A percentile compares a stretch with the other conserved stretches of the same genome.
Evolutionary conservation across 2,329 filamentous ascomycete genomes (phyloP).

Genomic region (Paraconiothyrium brasiliense): DNA sequence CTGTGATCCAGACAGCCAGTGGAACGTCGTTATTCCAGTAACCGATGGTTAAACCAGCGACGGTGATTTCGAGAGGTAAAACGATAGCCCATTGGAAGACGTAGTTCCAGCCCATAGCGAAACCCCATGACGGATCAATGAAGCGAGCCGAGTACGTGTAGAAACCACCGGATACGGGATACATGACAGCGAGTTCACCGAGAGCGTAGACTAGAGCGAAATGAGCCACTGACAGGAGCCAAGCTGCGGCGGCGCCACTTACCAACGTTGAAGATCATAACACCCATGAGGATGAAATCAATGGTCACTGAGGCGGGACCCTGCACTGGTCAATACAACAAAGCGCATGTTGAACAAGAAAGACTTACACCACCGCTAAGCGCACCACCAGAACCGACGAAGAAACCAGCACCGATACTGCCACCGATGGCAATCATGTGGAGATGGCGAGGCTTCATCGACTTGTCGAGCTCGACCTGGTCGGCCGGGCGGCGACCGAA

Average conservation of each 20-base stretch:
- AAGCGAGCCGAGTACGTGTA: constrained; percentile 61
- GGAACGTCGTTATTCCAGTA: constrained; percentile 44
- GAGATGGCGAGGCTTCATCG: constrained; percentile 66
- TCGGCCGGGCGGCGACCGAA: constrained; percentile 45
- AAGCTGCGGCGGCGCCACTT: constrained; percentile 31
- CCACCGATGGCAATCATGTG: constrained; percentile 72
- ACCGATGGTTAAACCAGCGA: constrained; percentile 49
- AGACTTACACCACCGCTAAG: constrained; percentile 61
- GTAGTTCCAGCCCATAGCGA: constrained; percentile 50
- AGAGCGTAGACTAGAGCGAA: constrained; percentile 60
- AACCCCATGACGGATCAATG: constrained; percentile 58
- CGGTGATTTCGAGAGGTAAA: constrained; percentile 51
- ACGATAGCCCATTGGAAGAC: constrained; percentile 50
- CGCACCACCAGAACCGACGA: constrained; percentile 67
- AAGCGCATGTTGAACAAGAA: not conserved
- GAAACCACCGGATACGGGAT: constrained; percentile 63
- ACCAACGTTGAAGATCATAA: constrained; percentile 53
- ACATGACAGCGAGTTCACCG: constrained; percentile 67
- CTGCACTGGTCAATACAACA: constrained; percentile 24
- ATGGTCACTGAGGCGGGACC: constrained; percentile 45
- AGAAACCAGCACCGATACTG: constrained; percentile 71
- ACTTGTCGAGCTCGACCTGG: constrained; percentile 45
- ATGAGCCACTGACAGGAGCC: constrained; percentile 44
- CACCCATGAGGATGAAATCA: constrained; percentile 53
- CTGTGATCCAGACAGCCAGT: constrained; percentile 48